A percentile compares a stretch with the other conserved stretches of the same genome.
Conservation (phyloP, 139 green algal genomes). For the Closterium sp. region DNA sequence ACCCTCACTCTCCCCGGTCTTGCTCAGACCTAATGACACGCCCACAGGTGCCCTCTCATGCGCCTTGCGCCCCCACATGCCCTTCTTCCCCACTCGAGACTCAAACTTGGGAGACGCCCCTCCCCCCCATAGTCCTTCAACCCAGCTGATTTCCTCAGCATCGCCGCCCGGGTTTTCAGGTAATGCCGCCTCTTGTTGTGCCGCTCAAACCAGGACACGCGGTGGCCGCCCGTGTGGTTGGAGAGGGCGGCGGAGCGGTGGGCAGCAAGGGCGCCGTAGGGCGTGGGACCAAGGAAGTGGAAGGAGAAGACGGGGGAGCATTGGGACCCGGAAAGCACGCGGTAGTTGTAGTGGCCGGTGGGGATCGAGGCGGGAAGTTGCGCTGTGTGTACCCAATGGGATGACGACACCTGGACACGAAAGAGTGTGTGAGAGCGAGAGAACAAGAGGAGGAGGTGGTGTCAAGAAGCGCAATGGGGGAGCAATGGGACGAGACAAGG, state of each 20-base stretch:
- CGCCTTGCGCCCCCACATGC: conserved; percentile 9
- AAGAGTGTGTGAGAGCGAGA: neutral
- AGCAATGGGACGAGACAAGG: neutral
- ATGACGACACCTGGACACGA: neutral
- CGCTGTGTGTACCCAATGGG: neutral
- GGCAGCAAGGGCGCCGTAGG: neutral
- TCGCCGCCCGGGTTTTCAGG: neutral
- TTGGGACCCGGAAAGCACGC: neutral
- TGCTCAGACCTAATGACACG: neutral
- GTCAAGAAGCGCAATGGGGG: neutral
- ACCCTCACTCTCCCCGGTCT: neutral
- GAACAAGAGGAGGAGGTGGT: neutral
- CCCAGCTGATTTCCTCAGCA: neutral
- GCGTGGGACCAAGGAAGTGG: neutral
- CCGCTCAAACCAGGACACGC: neutral
- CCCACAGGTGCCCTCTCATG: conserved; percentile 15
- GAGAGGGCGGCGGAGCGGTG: neutral
- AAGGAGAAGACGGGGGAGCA: conserved; percentile 14
- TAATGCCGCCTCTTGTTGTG: conserved; percentile 3
- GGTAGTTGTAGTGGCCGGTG: neutral
- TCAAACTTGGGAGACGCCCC: neutral
- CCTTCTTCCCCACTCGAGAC: conserved; percentile 10
- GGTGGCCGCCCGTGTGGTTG: neutral
- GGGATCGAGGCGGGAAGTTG: neutral
- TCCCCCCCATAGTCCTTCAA: neutral